phyloP scores from a whole-genome alignment of 2,329 filamentous ascomycete genomes.

The Alternaria atra region DNA sequence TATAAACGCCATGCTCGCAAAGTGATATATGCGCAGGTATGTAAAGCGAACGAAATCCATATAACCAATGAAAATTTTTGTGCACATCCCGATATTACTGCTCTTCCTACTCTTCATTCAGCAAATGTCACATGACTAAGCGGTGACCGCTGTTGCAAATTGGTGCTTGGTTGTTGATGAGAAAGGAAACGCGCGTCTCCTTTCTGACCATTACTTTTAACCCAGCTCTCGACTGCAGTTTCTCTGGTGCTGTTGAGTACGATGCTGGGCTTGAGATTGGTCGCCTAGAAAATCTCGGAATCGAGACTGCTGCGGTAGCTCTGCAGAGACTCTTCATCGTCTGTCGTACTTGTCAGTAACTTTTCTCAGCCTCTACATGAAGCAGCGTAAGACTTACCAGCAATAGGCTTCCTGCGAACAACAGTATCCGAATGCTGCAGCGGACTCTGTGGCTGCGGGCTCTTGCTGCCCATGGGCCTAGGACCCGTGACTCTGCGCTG shows the following conservation, averaged over 20 bases:
- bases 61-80: constrained; percentile 14
- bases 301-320: constrained; percentile 48
- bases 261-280: constrained; percentile 4
- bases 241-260: neutral
- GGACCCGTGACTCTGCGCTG: constrained; percentile 59
- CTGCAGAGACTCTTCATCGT: constrained; percentile 44
- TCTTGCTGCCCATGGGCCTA: constrained; percentile 57
- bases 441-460: constrained; percentile 44
- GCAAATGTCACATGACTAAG: constrained; percentile 13
- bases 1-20: constrained; percentile 16
- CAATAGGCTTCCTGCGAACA: constrained; percentile 48
- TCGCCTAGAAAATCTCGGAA: constrained; percentile 47
- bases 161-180: neutral
- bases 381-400: constrained; percentile 32
- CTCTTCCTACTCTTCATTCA: constrained; percentile 5
- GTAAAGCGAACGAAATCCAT: constrained; percentile 9
- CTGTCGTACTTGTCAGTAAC: constrained; percentile 18
- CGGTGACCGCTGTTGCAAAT: neutral
- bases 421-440: constrained; percentile 47
- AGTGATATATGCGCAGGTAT: constrained; percentile 18
- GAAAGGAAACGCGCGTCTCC: constrained; percentile 4
- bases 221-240: neutral
- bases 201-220: constrained; percentile 4
- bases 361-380: neutral
- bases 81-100: constrained; percentile 5